These are phyloP conservation scores for Globisporangium apiculatum DNA, from an alignment of 352 stramenopile genomes.

Conservation along the genomic window DNA sequence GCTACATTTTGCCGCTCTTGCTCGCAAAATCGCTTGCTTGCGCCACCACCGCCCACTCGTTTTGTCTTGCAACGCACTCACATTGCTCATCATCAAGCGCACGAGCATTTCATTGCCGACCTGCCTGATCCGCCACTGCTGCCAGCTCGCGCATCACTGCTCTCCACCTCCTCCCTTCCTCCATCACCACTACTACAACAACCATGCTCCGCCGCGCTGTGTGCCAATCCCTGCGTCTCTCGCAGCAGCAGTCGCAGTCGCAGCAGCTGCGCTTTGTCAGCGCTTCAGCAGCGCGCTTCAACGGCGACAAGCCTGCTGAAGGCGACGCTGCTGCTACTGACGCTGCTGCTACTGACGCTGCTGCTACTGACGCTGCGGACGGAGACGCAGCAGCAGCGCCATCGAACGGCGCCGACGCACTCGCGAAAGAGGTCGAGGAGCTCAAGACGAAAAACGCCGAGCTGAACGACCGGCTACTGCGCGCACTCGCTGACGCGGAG, in stretches of 20 bases:
- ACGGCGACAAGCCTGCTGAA: constrained; percentile 44
- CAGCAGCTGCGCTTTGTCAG: constrained; percentile 46
- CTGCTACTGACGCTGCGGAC: constrained; percentile 4
- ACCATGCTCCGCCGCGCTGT: constrained; percentile 60
- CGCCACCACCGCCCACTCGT: constrained; percentile 7
- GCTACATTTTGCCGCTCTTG: neutral
- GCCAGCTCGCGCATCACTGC: neutral
- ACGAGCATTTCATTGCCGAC: neutral
- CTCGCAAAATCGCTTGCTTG: neutral
- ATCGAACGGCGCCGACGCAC: constrained; percentile 19
- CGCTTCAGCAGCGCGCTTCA: constrained; percentile 27
- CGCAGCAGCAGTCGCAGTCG: constrained; percentile 27
- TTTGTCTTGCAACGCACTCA: constrained; percentile 3
- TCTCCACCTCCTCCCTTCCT: neutral
- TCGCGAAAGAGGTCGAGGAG: constrained; percentile 65
- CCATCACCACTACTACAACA: neutral
- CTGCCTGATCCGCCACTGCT: neutral
- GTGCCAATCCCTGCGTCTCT: constrained; percentile 16
- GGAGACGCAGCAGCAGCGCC: constrained; percentile 10
- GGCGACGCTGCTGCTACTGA: constrained; percentile 13
- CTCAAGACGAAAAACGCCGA: constrained; percentile 70
- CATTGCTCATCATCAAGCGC: neutral
- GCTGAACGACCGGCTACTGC: constrained; percentile 82
- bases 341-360: constrained; percentile 5
- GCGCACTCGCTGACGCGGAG: constrained; percentile 95